Conservation (phyloP, 2,329 filamentous ascomycete genomes). For the Stagonosporopsis rhizophila region DNA sequence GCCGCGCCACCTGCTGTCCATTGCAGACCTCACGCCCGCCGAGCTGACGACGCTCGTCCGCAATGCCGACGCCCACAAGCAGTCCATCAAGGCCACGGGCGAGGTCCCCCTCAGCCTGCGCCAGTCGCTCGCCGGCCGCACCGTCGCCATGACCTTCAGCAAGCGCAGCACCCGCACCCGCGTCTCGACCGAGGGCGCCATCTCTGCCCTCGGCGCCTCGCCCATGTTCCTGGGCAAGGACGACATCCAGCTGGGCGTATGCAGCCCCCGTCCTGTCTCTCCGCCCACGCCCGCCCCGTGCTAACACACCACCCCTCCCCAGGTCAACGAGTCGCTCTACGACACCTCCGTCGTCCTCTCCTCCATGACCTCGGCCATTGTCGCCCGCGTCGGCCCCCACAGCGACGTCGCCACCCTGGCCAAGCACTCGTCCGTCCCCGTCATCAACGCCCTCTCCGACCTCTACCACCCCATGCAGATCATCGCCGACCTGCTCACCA, state of each 20-base stretch:
- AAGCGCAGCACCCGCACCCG: constrained; percentile 94
- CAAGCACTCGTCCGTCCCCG: constrained; percentile 57
- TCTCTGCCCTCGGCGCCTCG: constrained; percentile 86
- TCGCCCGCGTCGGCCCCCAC: constrained; percentile 62
- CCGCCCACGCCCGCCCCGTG: neutral
- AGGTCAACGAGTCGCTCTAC: constrained; percentile 93
- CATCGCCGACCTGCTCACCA: constrained; percentile 91
- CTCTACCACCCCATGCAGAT: constrained; percentile 93
- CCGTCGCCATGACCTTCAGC: constrained; percentile 94
- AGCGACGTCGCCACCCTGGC: constrained; percentile 57
- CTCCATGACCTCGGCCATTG: constrained; percentile 64
- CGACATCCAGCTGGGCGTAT: constrained; percentile 91
- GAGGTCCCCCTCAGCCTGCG: constrained; percentile 66
- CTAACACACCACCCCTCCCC: constrained; percentile 19
- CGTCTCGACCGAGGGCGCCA: constrained; percentile 90
- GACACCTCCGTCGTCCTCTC: constrained; percentile 93
- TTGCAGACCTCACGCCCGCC: constrained; percentile 78
- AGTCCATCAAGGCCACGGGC: constrained; percentile 72
- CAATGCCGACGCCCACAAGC: constrained; percentile 81
- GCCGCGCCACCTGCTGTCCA: constrained; percentile 89
- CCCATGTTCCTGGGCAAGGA: constrained; percentile 96
- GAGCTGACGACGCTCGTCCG: constrained; percentile 84
- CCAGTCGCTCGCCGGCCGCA: constrained; percentile 73
- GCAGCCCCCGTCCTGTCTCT: constrained; percentile 24
- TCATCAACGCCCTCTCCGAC: constrained; percentile 73